Evolutionary conservation across 441 rosid species (phyloP).

Genomic region (Rhodomyrtus psidioides): DNA sequence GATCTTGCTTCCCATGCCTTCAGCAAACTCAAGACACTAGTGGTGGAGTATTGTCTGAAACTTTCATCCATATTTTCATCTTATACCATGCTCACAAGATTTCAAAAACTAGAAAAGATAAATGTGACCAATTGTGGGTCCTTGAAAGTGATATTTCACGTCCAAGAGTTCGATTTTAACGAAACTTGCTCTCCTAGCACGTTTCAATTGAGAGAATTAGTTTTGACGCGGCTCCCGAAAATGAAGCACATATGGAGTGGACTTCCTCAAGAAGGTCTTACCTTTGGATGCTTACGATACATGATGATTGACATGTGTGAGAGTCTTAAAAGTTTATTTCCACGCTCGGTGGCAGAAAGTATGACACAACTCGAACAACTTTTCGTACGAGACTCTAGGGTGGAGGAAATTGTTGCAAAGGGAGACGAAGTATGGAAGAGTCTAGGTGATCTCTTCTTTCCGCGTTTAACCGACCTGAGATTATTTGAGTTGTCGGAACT

Average conservation of each 20-base stretch:
- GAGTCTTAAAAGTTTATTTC: background rate
- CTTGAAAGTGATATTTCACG: background rate
- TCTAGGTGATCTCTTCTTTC: background rate
- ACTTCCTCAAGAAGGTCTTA: background rate
- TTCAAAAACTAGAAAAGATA: background rate
- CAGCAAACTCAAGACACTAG: background rate
- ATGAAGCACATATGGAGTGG: background rate
- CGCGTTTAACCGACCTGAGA: fast-evolving
- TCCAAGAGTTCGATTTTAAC: background rate
- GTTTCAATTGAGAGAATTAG: background rate
- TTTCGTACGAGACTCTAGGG: fast-evolving
- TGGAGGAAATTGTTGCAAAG: fast-evolving
- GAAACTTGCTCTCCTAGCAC: fast-evolving
- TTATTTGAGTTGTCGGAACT: background rate
- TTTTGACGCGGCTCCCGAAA: fast-evolving
- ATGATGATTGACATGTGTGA: fast-evolving
- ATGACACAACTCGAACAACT: background rate
- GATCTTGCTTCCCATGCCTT: background rate
- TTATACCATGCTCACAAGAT: background rate
- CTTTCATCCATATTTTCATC: background rate
- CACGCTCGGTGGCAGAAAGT: background rate
- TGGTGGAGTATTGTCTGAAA: background rate
- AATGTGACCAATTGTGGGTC: fast-evolving
- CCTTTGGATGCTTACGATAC: fast-evolving
- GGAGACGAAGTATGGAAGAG: fast-evolving